phyloP scores from a whole-genome alignment of 768 basidiomycete species.

The Mycena floridula region DNA sequence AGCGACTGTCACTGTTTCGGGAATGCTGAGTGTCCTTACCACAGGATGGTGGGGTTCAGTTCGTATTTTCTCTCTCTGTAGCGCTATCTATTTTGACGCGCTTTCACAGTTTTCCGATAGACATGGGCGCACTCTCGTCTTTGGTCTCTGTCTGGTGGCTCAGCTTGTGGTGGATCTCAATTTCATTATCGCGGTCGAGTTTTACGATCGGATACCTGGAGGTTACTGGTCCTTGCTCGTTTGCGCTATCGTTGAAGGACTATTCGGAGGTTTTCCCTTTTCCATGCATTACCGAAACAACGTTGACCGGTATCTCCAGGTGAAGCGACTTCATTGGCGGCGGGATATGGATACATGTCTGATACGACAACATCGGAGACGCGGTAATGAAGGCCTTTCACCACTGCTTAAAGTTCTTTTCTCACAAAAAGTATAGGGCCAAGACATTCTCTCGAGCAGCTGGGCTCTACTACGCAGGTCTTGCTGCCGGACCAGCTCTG shows the following conservation, averaged over 20 bases:
- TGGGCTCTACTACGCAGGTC: no score
- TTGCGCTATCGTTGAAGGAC: conserved; percentile 61
- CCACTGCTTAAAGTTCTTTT: no score
- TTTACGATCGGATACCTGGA: conserved; percentile 58
- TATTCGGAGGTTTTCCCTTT: conserved; percentile 77
- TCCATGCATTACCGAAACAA: no score
- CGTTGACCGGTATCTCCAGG: no score
- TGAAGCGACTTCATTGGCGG: no score
- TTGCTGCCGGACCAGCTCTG: no score
- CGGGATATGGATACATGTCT: conserved; percentile 62
- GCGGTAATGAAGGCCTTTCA: no score
- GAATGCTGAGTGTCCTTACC: conserved; percentile 71
- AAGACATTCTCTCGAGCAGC: no score
- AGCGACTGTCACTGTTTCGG: conserved; percentile 64
- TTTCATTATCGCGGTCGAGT: conserved; percentile 60
- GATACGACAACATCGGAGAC: conserved; percentile 53
- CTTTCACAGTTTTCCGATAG: conserved; percentile 82
- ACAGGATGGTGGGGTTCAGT: conserved; percentile 84
- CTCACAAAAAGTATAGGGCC: no score
- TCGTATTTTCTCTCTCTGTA: no score
- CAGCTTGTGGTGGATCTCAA: conserved; percentile 55
- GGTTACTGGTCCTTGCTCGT: conserved; percentile 77
- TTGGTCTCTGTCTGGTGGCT: conserved; percentile 57
- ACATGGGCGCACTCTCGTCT: conserved; percentile 58
- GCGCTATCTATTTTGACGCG: no score